Base-by-base conservation (phyloP, 176 grass and related monocot species). In the Hordeum marinum region DNA sequence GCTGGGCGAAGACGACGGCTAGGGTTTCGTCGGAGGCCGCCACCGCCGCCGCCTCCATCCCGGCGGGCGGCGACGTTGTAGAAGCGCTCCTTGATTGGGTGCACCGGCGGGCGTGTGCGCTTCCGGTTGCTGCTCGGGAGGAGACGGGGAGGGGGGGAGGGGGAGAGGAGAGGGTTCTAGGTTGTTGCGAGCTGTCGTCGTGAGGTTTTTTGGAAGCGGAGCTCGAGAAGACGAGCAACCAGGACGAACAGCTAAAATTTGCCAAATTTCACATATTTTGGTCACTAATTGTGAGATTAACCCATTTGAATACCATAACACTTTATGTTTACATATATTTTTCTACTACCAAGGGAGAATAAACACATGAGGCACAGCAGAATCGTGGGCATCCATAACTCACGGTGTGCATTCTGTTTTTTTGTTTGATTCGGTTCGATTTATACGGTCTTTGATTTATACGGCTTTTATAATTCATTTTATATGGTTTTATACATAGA, bases 21-120 rank as follows among this genome's bases (percentile, higher is more conserved):
- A 90, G 82, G 89, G 92, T 90, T 90, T 88, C 91, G 54, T 91
- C 87, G 71, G 65, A 82, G 84, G 72, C 65, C 77, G 75, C 87
- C 68, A 73, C 75, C 68, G 78, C 75, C 66, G 20, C 46, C 75
- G 77, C 77, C 45, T 72, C 78, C 71, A 48, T 45, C 48, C 50
- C 80, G 62, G 42, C 8, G 18, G 58, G 12, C 37, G 69, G 20
- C n/a, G 64, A 60, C 72, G 63, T 31, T 7, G 61, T 62, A 6
- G 83, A 77, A 10, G 29, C 69, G n/a, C 13, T 45, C 23, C 77
- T 42, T 11, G 9, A 11, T 8, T 4, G 45, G 21, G 31, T 46
- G 76, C 20, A 36, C 65, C 7, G 43, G 36, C 27, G 20, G 75
- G 37, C 8, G 57, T 42, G 80, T 0, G 32, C n/a, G 63, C 50